Evolutionary conservation across 1,139 yeast species (phyloP).

Genomic region (Kodamaea sp.): DNA sequence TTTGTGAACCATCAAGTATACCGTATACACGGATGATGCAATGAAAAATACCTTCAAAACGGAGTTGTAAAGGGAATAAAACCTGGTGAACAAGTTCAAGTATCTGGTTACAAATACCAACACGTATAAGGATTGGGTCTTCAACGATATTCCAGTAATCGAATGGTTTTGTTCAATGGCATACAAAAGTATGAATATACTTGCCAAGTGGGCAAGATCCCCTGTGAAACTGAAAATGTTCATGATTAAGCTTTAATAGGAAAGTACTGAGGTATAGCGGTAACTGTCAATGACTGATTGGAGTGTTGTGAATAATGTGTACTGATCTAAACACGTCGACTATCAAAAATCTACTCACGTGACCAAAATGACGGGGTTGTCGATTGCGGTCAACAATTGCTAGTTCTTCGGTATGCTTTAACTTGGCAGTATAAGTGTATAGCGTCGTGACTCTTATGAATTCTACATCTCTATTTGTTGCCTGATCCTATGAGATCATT

Average conservation of each 20-base stretch:
- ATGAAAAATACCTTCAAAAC: slow-evolving; percentile 82
- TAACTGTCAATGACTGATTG: not conserved
- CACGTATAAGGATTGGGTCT: slow-evolving; percentile 81
- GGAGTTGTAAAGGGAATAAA: slow-evolving; percentile 70
- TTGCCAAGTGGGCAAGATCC: slow-evolving; percentile 80
- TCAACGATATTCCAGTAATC: slow-evolving; percentile 81
- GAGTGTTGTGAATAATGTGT: slow-evolving; percentile 1
- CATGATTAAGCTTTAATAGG: no score
- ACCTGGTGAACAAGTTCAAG: slow-evolving; percentile 63
- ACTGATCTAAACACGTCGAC: slow-evolving; percentile 3
- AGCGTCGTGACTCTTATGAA: no score
- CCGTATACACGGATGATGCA: slow-evolving; percentile 71
- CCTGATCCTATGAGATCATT: no score
- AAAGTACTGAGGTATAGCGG: no score
- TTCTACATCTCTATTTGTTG: no score
- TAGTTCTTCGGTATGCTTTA: no score
- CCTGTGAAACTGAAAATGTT: slow-evolving; percentile 62
- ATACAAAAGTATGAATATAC: slow-evolving; percentile 72
- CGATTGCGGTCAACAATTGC: no score
- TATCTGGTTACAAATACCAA: slow-evolving; percentile 81
- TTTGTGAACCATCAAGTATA: slow-evolving; percentile 67
- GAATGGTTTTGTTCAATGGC: slow-evolving; percentile 68
- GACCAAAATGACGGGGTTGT: no score
- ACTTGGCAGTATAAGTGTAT: no score
- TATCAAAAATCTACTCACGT: not conserved